Evolutionary conservation across 441 rosid genomes (phyloP).

Genomic region (Caryocar brasiliense): DNA sequence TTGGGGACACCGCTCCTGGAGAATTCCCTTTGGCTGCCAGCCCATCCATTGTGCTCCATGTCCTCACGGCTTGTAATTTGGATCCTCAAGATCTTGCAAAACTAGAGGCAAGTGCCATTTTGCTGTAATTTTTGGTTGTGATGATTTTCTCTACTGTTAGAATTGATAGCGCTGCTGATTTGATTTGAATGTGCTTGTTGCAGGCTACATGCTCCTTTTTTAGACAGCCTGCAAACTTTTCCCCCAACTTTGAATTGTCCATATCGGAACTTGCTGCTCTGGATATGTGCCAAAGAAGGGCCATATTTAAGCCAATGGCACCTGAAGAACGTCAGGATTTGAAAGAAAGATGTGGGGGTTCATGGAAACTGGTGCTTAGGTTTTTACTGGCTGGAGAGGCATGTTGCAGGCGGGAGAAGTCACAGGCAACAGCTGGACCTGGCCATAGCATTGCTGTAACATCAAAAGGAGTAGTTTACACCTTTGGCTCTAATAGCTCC

Average conservation of each 20-base stretch:
- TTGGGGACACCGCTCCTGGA: slow-evolving; percentile 76
- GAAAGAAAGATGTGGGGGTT: slow-evolving; percentile 83
- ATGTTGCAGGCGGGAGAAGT: slow-evolving; percentile 87
- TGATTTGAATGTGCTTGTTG: slow-evolving; percentile 30
- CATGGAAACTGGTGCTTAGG: slow-evolving; percentile 88
- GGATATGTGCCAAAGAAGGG: slow-evolving; percentile 89
- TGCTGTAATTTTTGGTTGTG: background rate
- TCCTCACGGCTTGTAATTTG: slow-evolving; percentile 77
- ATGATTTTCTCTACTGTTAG: slow-evolving; percentile 15
- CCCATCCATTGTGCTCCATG: slow-evolving; percentile 89
- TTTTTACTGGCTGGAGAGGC: slow-evolving; percentile 87
- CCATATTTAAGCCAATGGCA: slow-evolving; percentile 71
- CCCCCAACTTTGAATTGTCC: slow-evolving; percentile 64
- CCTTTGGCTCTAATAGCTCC: slow-evolving; percentile 76
- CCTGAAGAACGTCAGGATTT: slow-evolving; percentile 53
- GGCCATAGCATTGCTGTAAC: slow-evolving; percentile 89
- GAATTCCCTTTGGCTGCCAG: slow-evolving; percentile 90
- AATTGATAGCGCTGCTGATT: slow-evolving; percentile 54
- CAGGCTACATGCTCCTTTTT: slow-evolving; percentile 96
- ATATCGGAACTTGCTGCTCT: slow-evolving; percentile 90
- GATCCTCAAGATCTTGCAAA: slow-evolving; percentile 92
- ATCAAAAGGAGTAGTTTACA: slow-evolving; percentile 54
- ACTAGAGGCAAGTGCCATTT: slow-evolving; percentile 65
- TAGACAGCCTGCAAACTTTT: slow-evolving; percentile 86
- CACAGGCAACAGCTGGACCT: slow-evolving; percentile 88